Evolutionary conservation across 768 basidiomycete species (phyloP).

Genomic region (Hypholoma fasciculare): DNA sequence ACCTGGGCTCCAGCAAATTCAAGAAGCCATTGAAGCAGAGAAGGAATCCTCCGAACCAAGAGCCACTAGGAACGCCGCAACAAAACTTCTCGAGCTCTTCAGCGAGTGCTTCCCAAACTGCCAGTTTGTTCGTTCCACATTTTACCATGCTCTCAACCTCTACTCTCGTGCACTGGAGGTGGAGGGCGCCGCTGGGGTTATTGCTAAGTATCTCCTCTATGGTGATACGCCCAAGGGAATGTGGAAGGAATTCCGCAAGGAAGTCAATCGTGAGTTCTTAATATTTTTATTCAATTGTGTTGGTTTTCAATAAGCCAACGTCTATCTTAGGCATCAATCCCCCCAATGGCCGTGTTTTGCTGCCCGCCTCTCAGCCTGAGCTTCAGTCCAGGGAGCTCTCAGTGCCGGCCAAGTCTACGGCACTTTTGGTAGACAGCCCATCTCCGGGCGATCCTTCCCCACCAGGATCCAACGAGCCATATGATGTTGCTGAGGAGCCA

Average conservation of each 20-base stretch:
- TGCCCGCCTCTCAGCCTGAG: too few relatives aligned
- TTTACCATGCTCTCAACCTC: neutral
- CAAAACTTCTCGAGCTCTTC: neutral
- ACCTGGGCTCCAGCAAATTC: neutral
- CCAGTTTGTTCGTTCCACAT: neutral
- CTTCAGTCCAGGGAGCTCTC: too few relatives aligned
- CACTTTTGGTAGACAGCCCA: too few relatives aligned
- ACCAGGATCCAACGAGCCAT: too few relatives aligned
- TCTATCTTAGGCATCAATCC: too few relatives aligned
- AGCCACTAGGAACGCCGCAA: too few relatives aligned
- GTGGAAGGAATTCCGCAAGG: neutral
- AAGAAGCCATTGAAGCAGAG: neutral
- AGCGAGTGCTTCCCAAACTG: neutral
- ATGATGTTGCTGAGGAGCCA: too few relatives aligned
- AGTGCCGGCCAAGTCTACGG: too few relatives aligned
- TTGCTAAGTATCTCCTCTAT: neutral
- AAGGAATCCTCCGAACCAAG: too few relatives aligned
- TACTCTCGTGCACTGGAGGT: neutral
- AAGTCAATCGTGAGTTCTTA: neutral
- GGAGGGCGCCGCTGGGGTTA: neutral
- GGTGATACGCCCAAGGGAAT: neutral
- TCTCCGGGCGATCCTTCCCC: too few relatives aligned
- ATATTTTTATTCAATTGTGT: neutral
- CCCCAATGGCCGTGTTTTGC: too few relatives aligned
- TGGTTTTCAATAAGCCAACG: too few relatives aligned